Evolutionary conservation across 768 basidiomycete species (phyloP).

Genomic region (Boletus speciosus): DNA sequence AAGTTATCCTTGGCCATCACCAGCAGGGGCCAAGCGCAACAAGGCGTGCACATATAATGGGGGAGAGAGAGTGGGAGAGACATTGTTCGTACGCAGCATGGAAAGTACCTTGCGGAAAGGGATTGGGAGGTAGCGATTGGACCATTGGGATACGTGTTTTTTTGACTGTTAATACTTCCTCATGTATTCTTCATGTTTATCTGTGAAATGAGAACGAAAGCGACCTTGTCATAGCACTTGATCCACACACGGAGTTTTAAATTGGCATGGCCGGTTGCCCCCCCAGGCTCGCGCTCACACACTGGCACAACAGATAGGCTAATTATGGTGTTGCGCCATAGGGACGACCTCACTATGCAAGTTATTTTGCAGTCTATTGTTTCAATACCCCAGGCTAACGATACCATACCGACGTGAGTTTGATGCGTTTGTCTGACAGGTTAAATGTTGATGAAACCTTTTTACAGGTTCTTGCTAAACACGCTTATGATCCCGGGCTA

Average conservation of each 20-base stretch:
- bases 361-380: background rate
- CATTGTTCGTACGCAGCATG: background rate
- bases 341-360: background rate
- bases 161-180: too few relatives aligned
- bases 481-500: background rate
- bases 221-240: too few relatives aligned
- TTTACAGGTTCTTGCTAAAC: background rate
- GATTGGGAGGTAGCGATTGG: background rate
- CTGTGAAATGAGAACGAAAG: too few relatives aligned
- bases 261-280: too few relatives aligned
- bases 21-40: background rate
- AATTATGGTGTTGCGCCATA: too few relatives aligned
- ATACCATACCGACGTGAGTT: background rate
- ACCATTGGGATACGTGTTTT: too few relatives aligned
- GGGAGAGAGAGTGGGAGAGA: background rate
- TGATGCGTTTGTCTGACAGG: background rate
- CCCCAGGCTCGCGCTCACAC: too few relatives aligned
- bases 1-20: background rate
- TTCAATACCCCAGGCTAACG: background rate
- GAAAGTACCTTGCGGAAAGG: background rate
- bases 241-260: too few relatives aligned
- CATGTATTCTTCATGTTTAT: too few relatives aligned
- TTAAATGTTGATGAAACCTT: background rate
- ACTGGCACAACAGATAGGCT: too few relatives aligned
- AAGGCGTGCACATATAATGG: background rate